Evolutionary conservation across 1,139 yeast species (phyloP), one percentile per base, ranked within the genome.

Genomic region (Candida pseudoviswanathii): DNA sequence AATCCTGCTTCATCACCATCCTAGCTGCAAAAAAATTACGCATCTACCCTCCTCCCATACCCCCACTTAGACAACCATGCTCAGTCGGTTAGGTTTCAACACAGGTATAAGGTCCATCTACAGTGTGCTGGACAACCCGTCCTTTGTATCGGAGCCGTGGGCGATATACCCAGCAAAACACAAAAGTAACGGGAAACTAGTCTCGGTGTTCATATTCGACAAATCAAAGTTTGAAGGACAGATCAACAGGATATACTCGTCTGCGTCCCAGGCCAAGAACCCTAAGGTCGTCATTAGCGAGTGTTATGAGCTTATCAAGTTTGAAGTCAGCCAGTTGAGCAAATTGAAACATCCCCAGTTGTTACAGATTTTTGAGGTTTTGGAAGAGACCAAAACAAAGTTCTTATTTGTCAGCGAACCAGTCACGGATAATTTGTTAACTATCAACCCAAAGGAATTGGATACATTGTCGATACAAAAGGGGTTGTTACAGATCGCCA

Each of bases 321-420:
- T 56, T 47, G 80, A 90, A 59, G 86, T 91, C 2, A 73, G 82
- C 30, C 86, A 86, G 54, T 70, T 92, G 61, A 82, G 96, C 31
- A 88, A 86, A 64, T 73, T 92, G 56, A 86, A 90, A 56, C 99
- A 94, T 63, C 98, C 99, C 0, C 88, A 89, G 55, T 77, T 94
- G 40, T 70, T 94, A 44, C 85, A 92, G 4, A 77, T 94, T 7
- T 81, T 88, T 45, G 98, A 92, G 64, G 96, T 95, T 0, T 67
- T 92, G 52, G 98, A 94, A 64, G 96, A 91, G 58, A 89, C 94
- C 32, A 85, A 87, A 59, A 80, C 81, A 58, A 81, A 89, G 51
- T 78, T 91, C 58, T 62, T 87, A 52, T 94, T 94, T 72, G 98
- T 86, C n/a, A 84, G 96, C 0, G 96, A 91, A 64, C 82, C 84